Percentiles rank a stretch among this genome's conserved stretches.
These are phyloP conservation scores for Akebia trifoliata DNA, from an alignment of 164 flowering plant species.

Conservation along the genomic window DNA sequence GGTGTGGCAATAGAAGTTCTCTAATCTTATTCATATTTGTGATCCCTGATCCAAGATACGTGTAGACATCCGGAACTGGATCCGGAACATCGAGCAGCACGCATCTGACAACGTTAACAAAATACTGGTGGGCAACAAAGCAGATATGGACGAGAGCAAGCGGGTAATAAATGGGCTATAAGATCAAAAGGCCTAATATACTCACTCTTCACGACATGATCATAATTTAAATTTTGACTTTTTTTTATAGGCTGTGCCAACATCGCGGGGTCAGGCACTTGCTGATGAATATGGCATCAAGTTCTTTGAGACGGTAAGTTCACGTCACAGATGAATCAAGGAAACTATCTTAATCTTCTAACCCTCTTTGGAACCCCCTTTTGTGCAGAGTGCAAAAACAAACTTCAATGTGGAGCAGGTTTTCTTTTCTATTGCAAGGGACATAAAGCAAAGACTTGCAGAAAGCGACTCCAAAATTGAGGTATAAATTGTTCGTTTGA, in stretches of 20 bases:
- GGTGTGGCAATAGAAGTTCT: too few species aligned
- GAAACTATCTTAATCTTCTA: not conserved
- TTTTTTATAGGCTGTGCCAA: constrained; percentile 45
- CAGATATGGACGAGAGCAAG: constrained; percentile 74
- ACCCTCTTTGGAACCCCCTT: not conserved
- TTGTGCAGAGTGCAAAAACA: constrained; percentile 51
- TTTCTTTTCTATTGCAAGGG: constrained; percentile 55
- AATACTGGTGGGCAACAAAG: constrained; percentile 68
- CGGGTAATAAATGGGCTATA: constrained; percentile 37
- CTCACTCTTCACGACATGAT: not conserved
- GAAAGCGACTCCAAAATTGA: constrained; percentile 43
- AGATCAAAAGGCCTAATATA: not conserved
- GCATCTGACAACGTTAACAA: constrained; percentile 68
- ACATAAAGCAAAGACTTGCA: constrained; percentile 48
- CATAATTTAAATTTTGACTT: constrained; percentile 5
- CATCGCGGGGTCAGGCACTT: constrained; percentile 48
- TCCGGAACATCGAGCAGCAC: constrained; percentile 66
- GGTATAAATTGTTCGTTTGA: constrained; percentile 20
- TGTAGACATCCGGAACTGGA: constrained; percentile 72
- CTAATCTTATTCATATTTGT: constrained; percentile 11
- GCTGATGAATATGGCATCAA: constrained; percentile 56
- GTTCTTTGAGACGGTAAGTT: constrained; percentile 51
- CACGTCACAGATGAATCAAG: not conserved
- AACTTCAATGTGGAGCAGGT: constrained; percentile 57
- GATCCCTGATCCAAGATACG: constrained; percentile 13